A percentile compares a stretch with the other conserved stretches of the same genome.
phyloP scores from a whole-genome alignment of 139 green algal species.

The Mesotaenium endlicherianum region DNA sequence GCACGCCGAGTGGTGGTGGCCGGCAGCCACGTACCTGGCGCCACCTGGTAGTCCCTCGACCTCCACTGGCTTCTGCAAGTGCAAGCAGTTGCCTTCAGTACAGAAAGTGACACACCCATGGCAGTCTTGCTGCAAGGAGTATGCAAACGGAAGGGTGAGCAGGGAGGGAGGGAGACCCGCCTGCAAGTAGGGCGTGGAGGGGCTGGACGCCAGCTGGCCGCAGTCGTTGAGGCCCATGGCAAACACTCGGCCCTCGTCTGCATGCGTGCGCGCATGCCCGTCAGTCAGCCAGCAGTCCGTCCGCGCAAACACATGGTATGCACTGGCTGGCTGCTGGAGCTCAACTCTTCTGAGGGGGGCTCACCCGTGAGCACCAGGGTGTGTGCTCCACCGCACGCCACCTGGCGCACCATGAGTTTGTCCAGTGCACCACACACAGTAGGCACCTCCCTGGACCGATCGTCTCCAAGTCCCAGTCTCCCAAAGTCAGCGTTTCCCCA shows the following conservation, averaged over 20 bases:
- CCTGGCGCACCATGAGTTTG: neutral
- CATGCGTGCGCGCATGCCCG: neutral
- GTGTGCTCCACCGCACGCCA: neutral
- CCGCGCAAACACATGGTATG: neutral
- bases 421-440: neutral
- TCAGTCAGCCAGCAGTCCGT: neutral
- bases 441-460: neutral
- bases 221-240: neutral
- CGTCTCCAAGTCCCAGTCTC: neutral
- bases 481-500: neutral
- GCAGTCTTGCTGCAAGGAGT: too few relatives aligned
- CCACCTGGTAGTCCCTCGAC: neutral
- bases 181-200: neutral
- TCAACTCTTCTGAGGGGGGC: neutral
- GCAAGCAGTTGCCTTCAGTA: too few relatives aligned
- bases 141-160: too few relatives aligned
- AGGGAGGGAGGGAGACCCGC: too few relatives aligned
- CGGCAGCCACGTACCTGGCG: neutral
- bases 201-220: neutral
- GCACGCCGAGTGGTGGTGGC: neutral
- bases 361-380: neutral
- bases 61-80: neutral
- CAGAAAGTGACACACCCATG: too few relatives aligned
- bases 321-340: too few relatives aligned
- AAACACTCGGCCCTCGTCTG: neutral